Evolutionary conservation across 768 basidiomycete species (phyloP).

Genomic region (Pisolithus tinctorius): DNA sequence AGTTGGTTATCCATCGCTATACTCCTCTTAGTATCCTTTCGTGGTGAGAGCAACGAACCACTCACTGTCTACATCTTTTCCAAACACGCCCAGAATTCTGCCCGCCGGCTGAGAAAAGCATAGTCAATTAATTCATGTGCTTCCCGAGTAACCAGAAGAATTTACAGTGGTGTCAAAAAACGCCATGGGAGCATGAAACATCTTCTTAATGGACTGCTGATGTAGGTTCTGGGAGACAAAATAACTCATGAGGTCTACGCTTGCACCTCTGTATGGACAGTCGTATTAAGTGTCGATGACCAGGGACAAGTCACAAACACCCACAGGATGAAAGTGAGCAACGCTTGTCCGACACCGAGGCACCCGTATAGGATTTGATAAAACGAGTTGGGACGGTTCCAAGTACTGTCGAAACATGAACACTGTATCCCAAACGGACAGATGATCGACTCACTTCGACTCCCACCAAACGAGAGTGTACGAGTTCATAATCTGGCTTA

Average conservation of each 20-base stretch:
- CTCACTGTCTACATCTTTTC: conserved; percentile 60
- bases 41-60: not conserved
- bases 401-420: conserved; percentile 28
- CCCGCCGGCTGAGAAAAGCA: conserved; percentile 41
- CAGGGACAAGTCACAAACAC: conserved; percentile 11
- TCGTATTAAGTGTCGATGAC: not conserved
- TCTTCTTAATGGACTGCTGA: conserved; percentile 43
- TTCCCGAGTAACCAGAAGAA: not conserved
- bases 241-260: conserved; percentile 50
- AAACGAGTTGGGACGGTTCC: conserved; percentile 44
- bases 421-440: not conserved
- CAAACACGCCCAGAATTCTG: conserved; percentile 55
- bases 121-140: not conserved
- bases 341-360: conserved; percentile 51
- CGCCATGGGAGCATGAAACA: conserved; percentile 68
- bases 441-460: conserved; percentile 36
- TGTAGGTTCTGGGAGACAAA: conserved; percentile 61
- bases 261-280: conserved; percentile 34
- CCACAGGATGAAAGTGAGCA: conserved; percentile 53
- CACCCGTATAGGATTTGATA: conserved; percentile 61
- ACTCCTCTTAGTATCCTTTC: not conserved
- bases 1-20: conserved; percentile 49
- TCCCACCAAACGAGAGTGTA: conserved; percentile 75
- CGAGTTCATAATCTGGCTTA: conserved; percentile 51
- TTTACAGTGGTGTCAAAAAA: conserved; percentile 68